Conservation (phyloP, 2,329 filamentous ascomycete genomes). For the Phaeomoniella chlamydospora region DNA sequence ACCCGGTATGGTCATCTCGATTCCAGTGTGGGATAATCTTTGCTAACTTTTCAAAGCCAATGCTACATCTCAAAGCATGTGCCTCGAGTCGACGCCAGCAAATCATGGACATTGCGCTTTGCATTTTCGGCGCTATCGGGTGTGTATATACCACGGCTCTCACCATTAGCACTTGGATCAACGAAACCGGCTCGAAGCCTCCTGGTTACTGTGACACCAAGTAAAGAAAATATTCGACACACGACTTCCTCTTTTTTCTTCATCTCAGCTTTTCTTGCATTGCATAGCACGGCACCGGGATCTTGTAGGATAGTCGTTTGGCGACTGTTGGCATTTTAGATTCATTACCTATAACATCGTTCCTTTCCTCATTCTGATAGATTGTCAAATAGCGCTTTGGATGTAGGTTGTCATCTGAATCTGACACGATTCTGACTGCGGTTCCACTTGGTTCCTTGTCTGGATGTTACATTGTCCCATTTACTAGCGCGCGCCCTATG, state of each 20-base stretch:
- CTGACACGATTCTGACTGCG: too few relatives aligned
- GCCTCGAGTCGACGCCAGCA: conserved; percentile 55
- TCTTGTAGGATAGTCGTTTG: neutral
- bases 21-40: conserved; percentile 1
- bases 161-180: conserved; percentile 77
- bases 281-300: neutral
- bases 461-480: too few relatives aligned
- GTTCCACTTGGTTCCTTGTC: too few relatives aligned
- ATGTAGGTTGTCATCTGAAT: too few relatives aligned
- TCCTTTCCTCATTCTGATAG: too few relatives aligned
- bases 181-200: conserved; percentile 33
- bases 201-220: conserved; percentile 49
- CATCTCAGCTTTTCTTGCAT: too few relatives aligned
- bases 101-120: conserved; percentile 57
- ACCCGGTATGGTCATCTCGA: conserved; percentile 58
- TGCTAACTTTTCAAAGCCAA: conserved; percentile 41
- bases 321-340: neutral
- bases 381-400: too few relatives aligned
- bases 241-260: too few relatives aligned
- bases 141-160: conserved; percentile 87
- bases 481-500: too few relatives aligned
- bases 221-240: too few relatives aligned
- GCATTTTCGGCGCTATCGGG: conserved; percentile 67
- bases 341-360: too few relatives aligned
- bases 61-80: conserved; percentile 76